These are phyloP conservation scores for Pisolithus albus DNA, from an alignment of 768 basidiomycete genomes.

Conservation along the genomic window DNA sequence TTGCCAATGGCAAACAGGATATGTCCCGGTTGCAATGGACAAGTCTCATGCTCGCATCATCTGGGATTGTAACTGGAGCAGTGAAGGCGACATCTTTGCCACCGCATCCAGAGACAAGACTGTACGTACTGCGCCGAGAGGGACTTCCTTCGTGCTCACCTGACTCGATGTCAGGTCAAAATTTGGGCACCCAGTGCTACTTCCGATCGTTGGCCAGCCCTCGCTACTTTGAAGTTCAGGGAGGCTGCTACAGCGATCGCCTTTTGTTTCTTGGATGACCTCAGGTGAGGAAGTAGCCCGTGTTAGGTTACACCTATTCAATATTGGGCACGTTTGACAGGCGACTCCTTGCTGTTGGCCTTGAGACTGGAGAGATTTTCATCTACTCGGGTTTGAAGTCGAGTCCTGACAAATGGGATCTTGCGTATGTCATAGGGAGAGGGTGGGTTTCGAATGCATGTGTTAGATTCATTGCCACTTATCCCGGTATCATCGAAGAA, in stretches of 20 bases:
- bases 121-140: conserved; percentile 34
- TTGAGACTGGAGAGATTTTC: conserved; percentile 73
- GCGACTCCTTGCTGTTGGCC: conserved; percentile 69
- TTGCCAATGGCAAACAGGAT: conserved; percentile 37
- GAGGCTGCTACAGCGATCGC: conserved; percentile 83
- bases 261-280: conserved; percentile 37
- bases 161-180: conserved; percentile 53
- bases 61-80: conserved; percentile 91
- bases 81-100: conserved; percentile 72
- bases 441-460: conserved; percentile 35
- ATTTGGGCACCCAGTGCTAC: conserved; percentile 54
- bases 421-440: conserved; percentile 39
- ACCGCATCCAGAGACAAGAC: conserved; percentile 96
- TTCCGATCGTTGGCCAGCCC: conserved; percentile 45
- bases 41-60: conserved; percentile 91
- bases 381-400: conserved; percentile 42
- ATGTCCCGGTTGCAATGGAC: conserved; percentile 55
- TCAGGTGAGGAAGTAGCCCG: conserved; percentile 33
- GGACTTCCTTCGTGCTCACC: background rate
- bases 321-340: conserved; percentile 21
- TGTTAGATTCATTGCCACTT: conserved; percentile 2
- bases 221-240: conserved; percentile 56
- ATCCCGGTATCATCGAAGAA: conserved; percentile 33
- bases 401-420: conserved; percentile 39
- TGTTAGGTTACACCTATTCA: background rate